A percentile compares a stretch with the other conserved stretches of the same genome.
Evolutionary conservation across 768 basidiomycete genomes (phyloP).

Genomic region (Tephrocybe sp.): DNA sequence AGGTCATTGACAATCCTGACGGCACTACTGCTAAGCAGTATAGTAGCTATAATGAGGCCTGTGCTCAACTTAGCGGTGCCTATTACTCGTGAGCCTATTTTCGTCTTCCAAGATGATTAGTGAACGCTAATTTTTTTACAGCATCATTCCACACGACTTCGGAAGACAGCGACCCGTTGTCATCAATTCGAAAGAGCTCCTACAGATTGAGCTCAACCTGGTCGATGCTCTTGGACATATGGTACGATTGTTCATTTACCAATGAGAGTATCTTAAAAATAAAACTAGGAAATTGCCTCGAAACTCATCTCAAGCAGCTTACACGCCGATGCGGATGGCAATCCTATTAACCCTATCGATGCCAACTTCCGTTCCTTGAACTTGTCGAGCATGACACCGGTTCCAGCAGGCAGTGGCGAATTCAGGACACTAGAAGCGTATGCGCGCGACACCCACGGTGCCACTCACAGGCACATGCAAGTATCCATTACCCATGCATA

Average conservation of each 20-base stretch:
- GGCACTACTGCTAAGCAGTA: conserved; percentile 34
- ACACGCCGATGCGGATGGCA: conserved; percentile 40
- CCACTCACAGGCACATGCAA: conserved; percentile 46
- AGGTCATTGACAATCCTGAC: conserved; percentile 47
- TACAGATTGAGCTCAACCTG: conserved; percentile 59
- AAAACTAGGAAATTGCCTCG: conserved; percentile 49
- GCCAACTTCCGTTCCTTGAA: conserved; percentile 51
- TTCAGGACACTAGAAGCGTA: conserved; percentile 48
- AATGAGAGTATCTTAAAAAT: not conserved
- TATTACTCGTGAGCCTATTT: conserved; percentile 52
- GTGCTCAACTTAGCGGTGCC: conserved; percentile 42
- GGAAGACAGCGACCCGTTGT: conserved; percentile 45
- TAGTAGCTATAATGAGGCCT: conserved; percentile 38
- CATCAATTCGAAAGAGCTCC: conserved; percentile 30
- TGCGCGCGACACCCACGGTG: conserved; percentile 52
- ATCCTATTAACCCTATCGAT: conserved; percentile 54
- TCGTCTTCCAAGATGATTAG: not conserved
- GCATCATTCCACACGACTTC: conserved; percentile 64
- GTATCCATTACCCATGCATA: conserved; percentile 47
- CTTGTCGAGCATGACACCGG: conserved; percentile 50
- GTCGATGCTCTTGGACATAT: conserved; percentile 66
- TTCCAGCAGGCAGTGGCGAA: conserved; percentile 39
- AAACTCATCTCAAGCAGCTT: conserved; percentile 46
- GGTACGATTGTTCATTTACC: conserved; percentile 29
- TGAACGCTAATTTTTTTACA: conserved; percentile 17